Evolutionary conservation across 169 alveolate genomes (phyloP).

Genomic region (Amoebophrya sp.): DNA sequence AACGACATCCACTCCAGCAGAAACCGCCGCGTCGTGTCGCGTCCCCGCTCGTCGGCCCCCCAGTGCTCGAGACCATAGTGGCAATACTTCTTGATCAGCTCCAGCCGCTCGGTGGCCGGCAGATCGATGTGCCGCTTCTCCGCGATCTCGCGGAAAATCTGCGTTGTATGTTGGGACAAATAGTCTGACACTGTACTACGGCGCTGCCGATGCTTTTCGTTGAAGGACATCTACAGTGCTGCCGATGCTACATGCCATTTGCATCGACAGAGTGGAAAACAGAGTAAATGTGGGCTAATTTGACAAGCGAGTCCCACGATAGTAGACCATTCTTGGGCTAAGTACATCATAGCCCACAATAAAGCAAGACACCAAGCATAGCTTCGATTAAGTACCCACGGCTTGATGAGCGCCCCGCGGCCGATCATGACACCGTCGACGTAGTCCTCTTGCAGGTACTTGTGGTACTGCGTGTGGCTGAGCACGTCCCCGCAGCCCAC

Average conservation of each 20-base stretch:
- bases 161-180: background rate
- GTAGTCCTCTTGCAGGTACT: conserved; percentile 15
- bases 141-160: conserved; percentile 40
- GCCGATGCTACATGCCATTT: background rate
- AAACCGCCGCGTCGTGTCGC: conserved; percentile 45
- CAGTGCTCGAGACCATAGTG: conserved; percentile 54
- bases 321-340: no score
- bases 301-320: no score
- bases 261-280: background rate
- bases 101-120: conserved; percentile 52
- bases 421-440: conserved; percentile 51
- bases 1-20: conserved; percentile 50
- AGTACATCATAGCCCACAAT: no score
- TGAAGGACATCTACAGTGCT: no score
- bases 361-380: background rate
- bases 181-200: background rate
- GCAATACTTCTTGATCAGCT: conserved; percentile 43
- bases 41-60: conserved; percentile 61
- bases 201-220: no score
- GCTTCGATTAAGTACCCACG: conserved; percentile 55
- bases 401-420: conserved; percentile 62
- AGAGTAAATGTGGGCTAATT: no score
- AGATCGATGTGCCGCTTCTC: conserved; percentile 56
- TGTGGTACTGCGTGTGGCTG: conserved; percentile 14
- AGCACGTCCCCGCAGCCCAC: conserved; percentile 54